These are phyloP conservation scores for Grammothele lineata DNA, from an alignment of 768 basidiomycete genomes.

Conservation along the genomic window DNA sequence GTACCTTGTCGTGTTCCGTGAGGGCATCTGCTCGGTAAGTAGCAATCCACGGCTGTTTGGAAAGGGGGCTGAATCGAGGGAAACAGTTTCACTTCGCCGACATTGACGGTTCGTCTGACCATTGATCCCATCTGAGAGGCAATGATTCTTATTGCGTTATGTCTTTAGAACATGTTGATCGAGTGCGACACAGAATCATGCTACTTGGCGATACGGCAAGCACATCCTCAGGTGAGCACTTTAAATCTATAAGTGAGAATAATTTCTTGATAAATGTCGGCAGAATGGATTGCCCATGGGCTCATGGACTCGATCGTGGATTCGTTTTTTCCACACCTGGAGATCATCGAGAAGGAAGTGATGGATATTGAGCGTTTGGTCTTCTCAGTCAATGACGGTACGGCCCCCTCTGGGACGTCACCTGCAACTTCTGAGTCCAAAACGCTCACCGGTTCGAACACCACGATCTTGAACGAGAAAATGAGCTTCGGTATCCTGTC, in stretches of 20 bases:
- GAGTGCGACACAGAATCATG: slow-evolving; percentile 68
- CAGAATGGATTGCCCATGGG: slow-evolving; percentile 94
- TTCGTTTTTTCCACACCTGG: slow-evolving; percentile 83
- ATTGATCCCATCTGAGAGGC: too few relatives aligned
- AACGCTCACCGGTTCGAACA: slow-evolving; percentile 1
- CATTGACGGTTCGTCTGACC: slow-evolving; percentile 47
- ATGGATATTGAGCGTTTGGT: slow-evolving; percentile 73
- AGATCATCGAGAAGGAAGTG: slow-evolving; percentile 78
- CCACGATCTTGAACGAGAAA: neutral
- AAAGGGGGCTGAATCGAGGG: too few relatives aligned
- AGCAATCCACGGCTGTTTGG: too few relatives aligned
- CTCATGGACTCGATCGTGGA: slow-evolving; percentile 93
- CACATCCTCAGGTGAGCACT: slow-evolving; percentile 61
- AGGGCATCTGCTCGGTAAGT: slow-evolving; percentile 77
- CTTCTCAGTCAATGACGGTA: slow-evolving; percentile 28
- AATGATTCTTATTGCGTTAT: too few relatives aligned
- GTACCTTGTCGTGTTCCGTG: slow-evolving; percentile 86
- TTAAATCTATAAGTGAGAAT: neutral
- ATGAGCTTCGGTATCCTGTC: too few relatives aligned
- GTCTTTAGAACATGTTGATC: slow-evolving; percentile 63
- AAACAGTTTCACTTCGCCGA: slow-evolving; percentile 91
- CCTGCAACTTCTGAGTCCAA: too few relatives aligned
- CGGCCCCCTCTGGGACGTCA: neutral
- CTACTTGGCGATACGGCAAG: slow-evolving; percentile 56
- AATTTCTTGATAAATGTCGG: neutral